Base-by-base conservation (phyloP, 2,329 filamentous ascomycete genomes). In the Sporothrix sp. region DNA sequence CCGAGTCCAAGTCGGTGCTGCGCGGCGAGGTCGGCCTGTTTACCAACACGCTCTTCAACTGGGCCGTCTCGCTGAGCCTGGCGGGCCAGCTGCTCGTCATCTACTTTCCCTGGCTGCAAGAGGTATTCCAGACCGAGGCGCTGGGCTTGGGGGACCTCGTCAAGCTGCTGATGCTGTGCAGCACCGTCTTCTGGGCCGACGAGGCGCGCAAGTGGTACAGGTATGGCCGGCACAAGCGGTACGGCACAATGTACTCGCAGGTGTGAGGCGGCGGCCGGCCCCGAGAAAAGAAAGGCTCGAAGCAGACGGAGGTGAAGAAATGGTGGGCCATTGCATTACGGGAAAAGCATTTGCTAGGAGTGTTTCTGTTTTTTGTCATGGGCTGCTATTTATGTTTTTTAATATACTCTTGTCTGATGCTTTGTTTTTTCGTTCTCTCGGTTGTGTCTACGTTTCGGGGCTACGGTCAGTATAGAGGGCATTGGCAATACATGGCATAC, bases 121-220 rank as follows among this genome's bases (percentile, higher is more conserved):
- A 86, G 48, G 83, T 97, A 5, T 98, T 98, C 70, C 93, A 98
- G 71, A 98, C 93, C 0, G 93, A 98, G 67, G 84, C 86, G 1
- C 68, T 98, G 49, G 72, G 79, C 0, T 64, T 90, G 8, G 70
- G 76, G 54, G 93, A 98, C 71, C 66, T 97, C 51, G 61, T 89
- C 36, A 71, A 81, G 53, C 71, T 98, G 58, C 60, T 91, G 25
- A 64, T 80, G 40, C 72, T 98, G 54, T 85, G 90, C 54, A 97
- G 90, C 69, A 81, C 79, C 46, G 93, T 98, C 25, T 95, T 98
- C 66, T 97, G 88, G 87, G 89, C 82, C 11, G 93, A 98, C 66
- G 93, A 98, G 70, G 75, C 75, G 38, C 77, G 93, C 63, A 98
- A 98, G 69, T 94, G 84, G 71, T 78, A 76, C 61, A 76, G 73